Evolutionary conservation across 1,284 basidiomycete genomes (phyloP), one percentile per base, ranked within the genome.

Genomic region (Butyriboletus appendiculatus): DNA sequence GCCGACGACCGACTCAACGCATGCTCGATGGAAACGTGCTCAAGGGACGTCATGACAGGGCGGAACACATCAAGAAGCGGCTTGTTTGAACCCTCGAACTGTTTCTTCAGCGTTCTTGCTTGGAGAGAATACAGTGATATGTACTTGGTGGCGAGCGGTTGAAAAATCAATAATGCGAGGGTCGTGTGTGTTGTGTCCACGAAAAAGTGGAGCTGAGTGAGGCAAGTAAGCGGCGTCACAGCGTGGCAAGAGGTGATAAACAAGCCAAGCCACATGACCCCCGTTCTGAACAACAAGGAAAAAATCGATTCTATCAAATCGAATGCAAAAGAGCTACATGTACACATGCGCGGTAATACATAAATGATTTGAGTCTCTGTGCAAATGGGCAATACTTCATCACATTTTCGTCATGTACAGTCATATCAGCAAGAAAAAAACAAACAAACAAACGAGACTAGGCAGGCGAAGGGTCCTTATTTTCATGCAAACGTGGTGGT

Each of bases 401-500:
- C 45, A 53, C 49, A 16, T 46, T 52, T 65, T 67, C 53, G 53
- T 69, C 63, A 62, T 50, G 52, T 44, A 42, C 38, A 28, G 35
- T 37, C 51, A 41, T 32, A 48, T 49, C 39, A 53, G 28, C 51
- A 55, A 54, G 44, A 47, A 55, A 37, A n/a, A 14, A 30, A 24
- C 12, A 22, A 14, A n/a, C n/a, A n/a, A 24, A 24, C 3, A 24
- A 39, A 50, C 2, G 10, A 43, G 5, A 50, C 45, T 70, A 71
- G 9, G 55, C 47, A 20, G 65, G 65, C 1, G 69, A 68, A 5
- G 61, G 12, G 16, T 71, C 68, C 52, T 68, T 70, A 52, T 71
- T 69, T 30, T 69, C 67, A 32, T 71, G 67, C 32, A 67, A 49
- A 30, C 67, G 70, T 55, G 68, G 64, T n/a, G 77, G 75, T 49